Evolutionary conservation across 2,329 filamentous ascomycete genomes (phyloP), one percentile per base, ranked within the genome.

Genomic region (Teratosphaeriaceae sp.): DNA sequence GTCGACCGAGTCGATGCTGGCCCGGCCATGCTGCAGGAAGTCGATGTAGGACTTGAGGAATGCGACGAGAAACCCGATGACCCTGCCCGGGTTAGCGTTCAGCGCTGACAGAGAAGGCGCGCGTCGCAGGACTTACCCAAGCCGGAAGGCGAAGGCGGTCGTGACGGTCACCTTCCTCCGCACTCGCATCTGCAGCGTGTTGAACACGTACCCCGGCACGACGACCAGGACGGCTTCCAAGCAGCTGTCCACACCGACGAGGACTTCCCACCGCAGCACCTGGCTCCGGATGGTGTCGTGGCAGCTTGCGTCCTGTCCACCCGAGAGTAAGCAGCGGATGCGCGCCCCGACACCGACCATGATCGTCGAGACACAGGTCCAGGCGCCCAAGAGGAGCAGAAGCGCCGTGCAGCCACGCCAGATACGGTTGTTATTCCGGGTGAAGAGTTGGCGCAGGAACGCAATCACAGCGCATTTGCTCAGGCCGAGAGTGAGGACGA

Each of bases 391-490:
- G 12, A 42, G 18, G n/a, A 21, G 9, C 7, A 36, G 7, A 13
- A 35, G 5, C 9, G 11, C 31, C 4, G 40, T 23, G n/a, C 40
- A 34, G 5, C 18, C 4, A 1, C 12, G 2, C 40, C 40, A 42
- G 22, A 19, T 12, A 19, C 8, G 7, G 19, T 20, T n/a, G 24
- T 37, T 33, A 11, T 51, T 47, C 7, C 46, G 45, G 4, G 51
- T 50, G 50, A 57, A 54, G 7, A 57, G 43, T 19, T 52, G 51
- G 11, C 51, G 44, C 42, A 57, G 46, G 18, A 57, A 47, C 12
- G 44, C 26, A 6, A 54, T 42, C 20, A 57, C 48, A 13, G 47
- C 48, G 38, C 38, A 44, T 40, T 57, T 57, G 12, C 50, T 44
- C n/a, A 49, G 41, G 6, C 49, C 40, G 18, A 55, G 35, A 24